Conservation (phyloP, 768 basidiomycete genomes). For the Hirschioporus abietinus region DNA sequence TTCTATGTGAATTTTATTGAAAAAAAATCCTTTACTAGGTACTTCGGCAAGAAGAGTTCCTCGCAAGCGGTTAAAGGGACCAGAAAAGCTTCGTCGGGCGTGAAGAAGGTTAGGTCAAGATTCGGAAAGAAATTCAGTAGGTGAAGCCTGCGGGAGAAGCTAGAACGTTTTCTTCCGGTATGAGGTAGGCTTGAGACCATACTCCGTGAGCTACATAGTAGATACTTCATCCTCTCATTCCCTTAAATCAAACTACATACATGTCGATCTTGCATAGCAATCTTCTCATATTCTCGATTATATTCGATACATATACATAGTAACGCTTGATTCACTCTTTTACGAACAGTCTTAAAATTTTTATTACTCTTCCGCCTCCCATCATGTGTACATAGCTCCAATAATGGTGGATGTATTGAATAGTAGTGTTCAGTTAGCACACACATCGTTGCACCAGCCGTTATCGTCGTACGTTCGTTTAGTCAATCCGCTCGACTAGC, state of each 20-base stretch:
- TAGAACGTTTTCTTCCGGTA: too few species aligned
- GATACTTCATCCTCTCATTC: too few species aligned
- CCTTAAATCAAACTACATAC: too few species aligned
- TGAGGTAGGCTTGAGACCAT: too few species aligned
- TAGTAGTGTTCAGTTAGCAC: not conserved
- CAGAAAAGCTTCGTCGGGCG: not conserved
- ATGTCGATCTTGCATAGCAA: too few species aligned
- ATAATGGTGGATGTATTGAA: not conserved
- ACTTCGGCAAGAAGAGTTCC: not conserved
- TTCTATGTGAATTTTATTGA: not conserved
- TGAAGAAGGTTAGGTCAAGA: not conserved
- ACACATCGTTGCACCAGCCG: not conserved
- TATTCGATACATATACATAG: not conserved
- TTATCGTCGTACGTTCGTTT: not conserved
- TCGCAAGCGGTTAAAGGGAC: not conserved
- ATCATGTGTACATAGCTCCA: not conserved
- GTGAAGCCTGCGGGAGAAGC: not conserved
- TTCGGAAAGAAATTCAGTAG: not conserved
- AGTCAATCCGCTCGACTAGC: not conserved
- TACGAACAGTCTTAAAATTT: not conserved
- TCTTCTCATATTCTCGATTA: too few species aligned
- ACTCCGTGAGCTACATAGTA: too few species aligned
- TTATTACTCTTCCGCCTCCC: not conserved
- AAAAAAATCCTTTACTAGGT: not conserved
- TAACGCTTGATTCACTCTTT: not conserved